These are phyloP conservation scores for Acorus gramineus DNA, from an alignment of 106 monocot genomes.

Conservation along the genomic window DNA sequence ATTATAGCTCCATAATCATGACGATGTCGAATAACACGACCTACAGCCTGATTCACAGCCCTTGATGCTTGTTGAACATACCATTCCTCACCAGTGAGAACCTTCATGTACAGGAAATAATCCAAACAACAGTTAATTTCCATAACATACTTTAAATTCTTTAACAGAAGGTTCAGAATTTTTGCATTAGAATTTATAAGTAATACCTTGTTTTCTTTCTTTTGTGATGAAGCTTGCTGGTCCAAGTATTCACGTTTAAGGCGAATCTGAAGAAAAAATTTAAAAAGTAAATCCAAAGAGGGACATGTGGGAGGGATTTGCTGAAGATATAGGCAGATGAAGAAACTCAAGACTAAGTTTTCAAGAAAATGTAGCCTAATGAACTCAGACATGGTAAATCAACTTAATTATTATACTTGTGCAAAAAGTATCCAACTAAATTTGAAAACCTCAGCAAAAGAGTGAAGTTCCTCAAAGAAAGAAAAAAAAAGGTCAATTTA, in stretches of 20 bases:
- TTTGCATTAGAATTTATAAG: too few relatives aligned
- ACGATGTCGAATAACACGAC: slow-evolving; percentile 89
- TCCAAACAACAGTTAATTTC: background rate
- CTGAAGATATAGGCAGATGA: too few relatives aligned
- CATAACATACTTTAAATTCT: background rate
- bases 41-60: slow-evolving; percentile 98
- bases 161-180: background rate
- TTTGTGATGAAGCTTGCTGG: slow-evolving; percentile 39
- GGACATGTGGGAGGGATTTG: too few relatives aligned
- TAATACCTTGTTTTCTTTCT: slow-evolving; percentile 46
- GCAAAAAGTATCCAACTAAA: too few relatives aligned
- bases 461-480: too few relatives aligned
- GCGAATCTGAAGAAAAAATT: slow-evolving; percentile 41
- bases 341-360: too few relatives aligned
- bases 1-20: slow-evolving; percentile 97
- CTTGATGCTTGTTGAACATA: slow-evolving; percentile 95
- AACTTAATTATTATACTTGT: too few relatives aligned
- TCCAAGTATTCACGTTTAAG: slow-evolving; percentile 96
- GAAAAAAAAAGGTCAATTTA: too few relatives aligned
- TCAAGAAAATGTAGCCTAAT: too few relatives aligned
- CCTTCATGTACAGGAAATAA: slow-evolving; percentile 23
- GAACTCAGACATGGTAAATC: too few relatives aligned
- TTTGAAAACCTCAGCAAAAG: too few relatives aligned
- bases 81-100: slow-evolving; percentile 84
- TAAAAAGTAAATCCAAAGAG: too few relatives aligned